These are phyloP conservation scores for Pulveroboletus ravenelii DNA, from an alignment of 768 basidiomycete species.

Conservation along the genomic window DNA sequence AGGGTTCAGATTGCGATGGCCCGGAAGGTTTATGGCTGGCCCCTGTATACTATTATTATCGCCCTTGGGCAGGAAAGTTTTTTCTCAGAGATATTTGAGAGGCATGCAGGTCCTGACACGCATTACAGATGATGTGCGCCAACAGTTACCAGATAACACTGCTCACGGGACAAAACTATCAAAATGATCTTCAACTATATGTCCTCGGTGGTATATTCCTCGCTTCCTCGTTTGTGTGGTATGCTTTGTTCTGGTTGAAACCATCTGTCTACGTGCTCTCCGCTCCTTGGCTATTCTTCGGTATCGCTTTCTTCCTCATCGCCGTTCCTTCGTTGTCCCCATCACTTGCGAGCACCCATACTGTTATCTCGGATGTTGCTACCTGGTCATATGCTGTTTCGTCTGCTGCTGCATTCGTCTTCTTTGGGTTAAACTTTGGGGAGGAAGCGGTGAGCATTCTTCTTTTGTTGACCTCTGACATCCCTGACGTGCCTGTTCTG, in stretches of 20 bases:
- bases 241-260: conserved; percentile 79
- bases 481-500: conserved; percentile 5
- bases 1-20: conserved; percentile 80
- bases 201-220: conserved; percentile 89
- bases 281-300: conserved; percentile 88
- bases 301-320: conserved; percentile 85
- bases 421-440: conserved; percentile 95
- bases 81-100: background rate
- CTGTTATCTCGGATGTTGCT: conserved; percentile 67
- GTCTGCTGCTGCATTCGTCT: conserved; percentile 89
- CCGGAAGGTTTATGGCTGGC: conserved; percentile 80
- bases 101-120: background rate
- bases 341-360: conserved; percentile 55
- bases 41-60: conserved; percentile 86
- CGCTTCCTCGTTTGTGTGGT: conserved; percentile 83
- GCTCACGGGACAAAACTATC: conserved; percentile 80
- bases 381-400: conserved; percentile 91
- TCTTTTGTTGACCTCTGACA: background rate
- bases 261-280: conserved; percentile 87
- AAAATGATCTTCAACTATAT: conserved; percentile 77
- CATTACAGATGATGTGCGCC: conserved; percentile 69
- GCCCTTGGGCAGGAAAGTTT: conserved; percentile 68
- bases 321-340: conserved; percentile 74
- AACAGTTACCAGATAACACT: conserved; percentile 95
- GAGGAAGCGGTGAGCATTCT: conserved; percentile 77